Percentiles rank a stretch among this genome's conserved stretches.
phyloP scores from a whole-genome alignment of 371 early-diverging fungal genomes.

The Haplosporangium sp. region DNA sequence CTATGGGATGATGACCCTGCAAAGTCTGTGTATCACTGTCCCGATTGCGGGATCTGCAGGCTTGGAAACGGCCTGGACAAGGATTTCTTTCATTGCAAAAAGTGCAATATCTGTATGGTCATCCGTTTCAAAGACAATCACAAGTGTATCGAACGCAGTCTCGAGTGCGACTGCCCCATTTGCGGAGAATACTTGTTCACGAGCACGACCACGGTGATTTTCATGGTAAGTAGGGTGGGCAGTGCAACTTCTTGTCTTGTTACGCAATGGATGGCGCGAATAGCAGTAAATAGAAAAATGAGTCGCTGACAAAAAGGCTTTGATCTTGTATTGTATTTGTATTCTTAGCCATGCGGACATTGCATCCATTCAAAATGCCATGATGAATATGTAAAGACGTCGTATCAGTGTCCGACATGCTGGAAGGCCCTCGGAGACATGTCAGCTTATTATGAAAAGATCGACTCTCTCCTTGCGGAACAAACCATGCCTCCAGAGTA shows the following conservation, averaged over 20 bases:
- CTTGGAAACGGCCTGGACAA: slow-evolving; percentile 82
- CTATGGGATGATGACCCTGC: slow-evolving; percentile 90
- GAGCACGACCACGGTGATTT: slow-evolving; percentile 81
- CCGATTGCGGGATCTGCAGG: slow-evolving; percentile 94
- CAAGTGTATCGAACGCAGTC: slow-evolving; percentile 92
- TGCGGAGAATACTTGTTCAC: slow-evolving; percentile 98
- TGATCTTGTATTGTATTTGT: neutral
- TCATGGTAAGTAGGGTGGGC: slow-evolving; percentile 75
- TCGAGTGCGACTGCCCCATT: slow-evolving; percentile 96
- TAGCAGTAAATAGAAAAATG: neutral
- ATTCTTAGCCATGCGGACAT: slow-evolving; percentile 92
- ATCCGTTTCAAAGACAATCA: slow-evolving; percentile 81
- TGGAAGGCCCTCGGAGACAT: slow-evolving; percentile 93
- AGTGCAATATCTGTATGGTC: slow-evolving; percentile 94
- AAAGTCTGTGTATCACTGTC: slow-evolving; percentile 92
- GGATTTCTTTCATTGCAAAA: slow-evolving; percentile 95
- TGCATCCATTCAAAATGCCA: slow-evolving; percentile 93
- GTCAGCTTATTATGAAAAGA: slow-evolving; percentile 81
- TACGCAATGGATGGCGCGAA: neutral
- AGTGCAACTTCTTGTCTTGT: neutral
- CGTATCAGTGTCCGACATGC: slow-evolving; percentile 98
- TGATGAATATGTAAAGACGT: slow-evolving; percentile 83
- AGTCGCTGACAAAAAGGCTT: neutral
- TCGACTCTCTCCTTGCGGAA: slow-evolving; percentile 84
- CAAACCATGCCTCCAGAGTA: slow-evolving; percentile 95